These are phyloP conservation scores for Sordaria brevicollis DNA, from an alignment of 495 filamentous ascomycete species.

Conservation along the genomic window DNA sequence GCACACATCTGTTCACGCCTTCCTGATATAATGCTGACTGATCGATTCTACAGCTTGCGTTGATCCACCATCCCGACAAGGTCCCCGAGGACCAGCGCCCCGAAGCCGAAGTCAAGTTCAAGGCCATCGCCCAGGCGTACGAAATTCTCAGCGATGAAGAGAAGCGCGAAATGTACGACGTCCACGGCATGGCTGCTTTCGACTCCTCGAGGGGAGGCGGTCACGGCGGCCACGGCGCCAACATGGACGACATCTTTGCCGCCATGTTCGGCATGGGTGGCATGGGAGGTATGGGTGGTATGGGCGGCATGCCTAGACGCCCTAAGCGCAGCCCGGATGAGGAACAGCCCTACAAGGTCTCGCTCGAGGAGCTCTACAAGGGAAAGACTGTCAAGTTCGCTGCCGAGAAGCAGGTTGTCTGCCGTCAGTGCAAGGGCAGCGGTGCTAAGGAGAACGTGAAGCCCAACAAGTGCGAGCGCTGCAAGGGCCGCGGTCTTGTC, in stretches of 20 bases:
- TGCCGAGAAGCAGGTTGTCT: conserved; percentile 86
- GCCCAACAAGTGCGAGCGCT: conserved; percentile 72
- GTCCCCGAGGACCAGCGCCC: conserved; percentile 78
- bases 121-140: conserved; percentile 83
- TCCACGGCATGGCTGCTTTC: conserved; percentile 92
- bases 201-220: conserved; percentile 50
- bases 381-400: conserved; percentile 95
- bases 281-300: conserved; percentile 51
- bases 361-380: conserved; percentile 90
- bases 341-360: conserved; percentile 82
- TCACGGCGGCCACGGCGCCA: conserved; percentile 58
- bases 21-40: conserved; percentile 10
- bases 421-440: conserved; percentile 72
- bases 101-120: conserved; percentile 82
- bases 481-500: conserved; percentile 63
- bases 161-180: conserved; percentile 83
- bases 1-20: background rate
- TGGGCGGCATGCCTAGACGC: conserved; percentile 40
- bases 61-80: conserved; percentile 90
- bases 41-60: conserved; percentile 53
- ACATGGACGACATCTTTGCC: conserved; percentile 80
- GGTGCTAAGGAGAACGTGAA: conserved; percentile 91
- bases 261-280: conserved; percentile 75
- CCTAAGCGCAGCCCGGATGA: conserved; percentile 70
- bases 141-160: conserved; percentile 96